Base-by-base conservation (phyloP, 2,329 filamentous ascomycete species). In the Aspergillus sp. region DNA sequence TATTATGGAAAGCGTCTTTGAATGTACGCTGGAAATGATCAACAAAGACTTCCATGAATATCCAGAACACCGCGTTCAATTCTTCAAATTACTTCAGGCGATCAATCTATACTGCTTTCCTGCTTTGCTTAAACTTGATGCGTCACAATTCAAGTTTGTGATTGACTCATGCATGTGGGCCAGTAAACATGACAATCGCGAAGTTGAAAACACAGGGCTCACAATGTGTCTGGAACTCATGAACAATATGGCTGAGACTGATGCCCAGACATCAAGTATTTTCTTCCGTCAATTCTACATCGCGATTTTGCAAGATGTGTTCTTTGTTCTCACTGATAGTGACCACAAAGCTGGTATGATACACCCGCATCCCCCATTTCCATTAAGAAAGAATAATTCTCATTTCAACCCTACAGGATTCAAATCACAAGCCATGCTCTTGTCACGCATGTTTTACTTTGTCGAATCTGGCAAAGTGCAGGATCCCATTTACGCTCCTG, bases 21-120 rank as follows among this genome's bases (percentile, higher is more conserved):
- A 97, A 69, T 97, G 91, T 74, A 98, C 93, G 3, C 76, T 98
- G 44, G 90, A 95, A 60, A 98, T 98, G 93, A 98, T 98, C 73
- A 98, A 97, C 81, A 98, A 98, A 73, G 93, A 98, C 69, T 98
- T 98, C 70, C 96, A 94, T 37, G 93, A 98, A 65, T 98, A 95
- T 67, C 93, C 93, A 0, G 93, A 98, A 67, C 93, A 98, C 65
- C 86, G 94, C 45, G 93, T 98, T n/a, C 91, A 97, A 68, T 98
- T 98, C 70, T 98, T 98, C 79, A 96, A 95, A 69, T 81, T 98
- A 26, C 78, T 98, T 32, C 82, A 94, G 55, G 88, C 91, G 10
- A 97, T 98, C 72, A 98, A 98, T 68, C 74, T 97, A 38, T 89
- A 95, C 67, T 98, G 93, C 70, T 98, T 98, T 83, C 89, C 89